A percentile compares a stretch with the other conserved stretches of the same genome.
phyloP scores from a whole-genome alignment of 2,329 filamentous ascomycete genomes.

The Orbilia brochopaga region DNA sequence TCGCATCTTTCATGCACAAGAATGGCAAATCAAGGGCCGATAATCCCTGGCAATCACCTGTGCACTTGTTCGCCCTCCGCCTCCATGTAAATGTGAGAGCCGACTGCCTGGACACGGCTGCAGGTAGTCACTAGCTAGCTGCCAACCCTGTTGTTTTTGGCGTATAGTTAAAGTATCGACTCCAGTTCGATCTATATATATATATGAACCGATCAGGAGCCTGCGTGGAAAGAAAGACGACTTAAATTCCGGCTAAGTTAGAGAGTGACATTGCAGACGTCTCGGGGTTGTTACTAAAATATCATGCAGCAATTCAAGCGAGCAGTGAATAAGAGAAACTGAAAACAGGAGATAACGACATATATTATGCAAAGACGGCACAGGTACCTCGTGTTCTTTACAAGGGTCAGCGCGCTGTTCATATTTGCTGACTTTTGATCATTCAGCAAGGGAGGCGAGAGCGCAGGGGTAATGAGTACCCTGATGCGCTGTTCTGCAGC shows the following conservation, averaged over 20 bases:
- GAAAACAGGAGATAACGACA: conserved; percentile 11
- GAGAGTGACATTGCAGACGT: conserved; percentile 10
- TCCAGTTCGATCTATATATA: too few species aligned
- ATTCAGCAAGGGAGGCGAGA: background rate
- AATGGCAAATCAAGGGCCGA: too few species aligned
- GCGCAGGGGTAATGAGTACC: too few species aligned
- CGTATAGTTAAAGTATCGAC: too few species aligned
- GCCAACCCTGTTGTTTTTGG: too few species aligned
- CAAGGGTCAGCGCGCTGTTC: conserved; percentile 27
- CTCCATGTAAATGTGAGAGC: background rate
- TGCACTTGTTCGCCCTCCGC: too few species aligned
- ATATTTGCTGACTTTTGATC: background rate
- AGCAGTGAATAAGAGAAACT: conserved; percentile 14
- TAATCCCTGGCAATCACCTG: too few species aligned
- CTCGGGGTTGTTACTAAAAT: conserved; percentile 3
- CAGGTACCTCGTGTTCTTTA: conserved; percentile 11
- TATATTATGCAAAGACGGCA: conserved; percentile 40
- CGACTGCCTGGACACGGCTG: too few species aligned
- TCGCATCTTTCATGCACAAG: too few species aligned
- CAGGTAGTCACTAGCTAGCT: too few species aligned
- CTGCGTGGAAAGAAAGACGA: background rate
- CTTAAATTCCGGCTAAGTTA: conserved; percentile 8
- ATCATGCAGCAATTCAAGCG: background rate
- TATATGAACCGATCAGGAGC: too few species aligned
- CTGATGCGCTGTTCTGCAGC: too few species aligned